Evolutionary conservation across 306 rosid genomes (phyloP).

Genomic region (Fagus crenata): DNA sequence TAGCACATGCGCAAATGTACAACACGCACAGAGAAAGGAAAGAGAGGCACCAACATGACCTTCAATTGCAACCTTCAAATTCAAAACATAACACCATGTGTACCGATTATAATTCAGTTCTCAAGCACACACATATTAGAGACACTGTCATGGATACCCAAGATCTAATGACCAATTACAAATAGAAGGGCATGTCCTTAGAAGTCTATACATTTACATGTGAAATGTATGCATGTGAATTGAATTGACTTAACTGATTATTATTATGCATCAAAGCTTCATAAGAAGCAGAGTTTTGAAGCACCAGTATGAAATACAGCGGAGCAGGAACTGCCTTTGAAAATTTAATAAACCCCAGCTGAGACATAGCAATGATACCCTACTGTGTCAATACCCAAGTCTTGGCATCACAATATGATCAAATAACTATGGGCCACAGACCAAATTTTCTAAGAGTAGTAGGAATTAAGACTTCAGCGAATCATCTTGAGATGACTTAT

Average conservation of each 20-base stretch:
- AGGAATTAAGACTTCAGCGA: neutral
- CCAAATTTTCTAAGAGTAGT: neutral
- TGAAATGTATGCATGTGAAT: slow-evolving; percentile 12
- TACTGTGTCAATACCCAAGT: neutral
- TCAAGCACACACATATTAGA: neutral
- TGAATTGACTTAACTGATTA: slow-evolving; percentile 19
- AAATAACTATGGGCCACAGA: neutral
- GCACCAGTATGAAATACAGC: slow-evolving; percentile 7
- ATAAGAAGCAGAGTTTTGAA: slow-evolving; percentile 8
- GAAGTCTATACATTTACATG: neutral
- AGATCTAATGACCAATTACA: neutral
- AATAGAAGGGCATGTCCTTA: neutral
- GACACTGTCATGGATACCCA: neutral
- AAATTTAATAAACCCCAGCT: neutral
- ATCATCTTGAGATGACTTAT: neutral
- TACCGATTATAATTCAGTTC: slow-evolving; percentile 4
- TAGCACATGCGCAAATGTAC: slow-evolving; percentile 5
- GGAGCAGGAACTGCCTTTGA: neutral
- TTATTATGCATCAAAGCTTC: slow-evolving; percentile 15
- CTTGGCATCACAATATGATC: neutral
- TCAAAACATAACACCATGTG: slow-evolving; percentile 2
- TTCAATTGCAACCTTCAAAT: slow-evolving; percentile 15
- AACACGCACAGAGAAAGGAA: slow-evolving; percentile 2
- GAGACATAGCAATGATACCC: neutral
- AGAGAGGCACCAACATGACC: slow-evolving; percentile 2